Base-by-base conservation (phyloP, 768 basidiomycete genomes). In the Lactarius pseudohatsudake region DNA sequence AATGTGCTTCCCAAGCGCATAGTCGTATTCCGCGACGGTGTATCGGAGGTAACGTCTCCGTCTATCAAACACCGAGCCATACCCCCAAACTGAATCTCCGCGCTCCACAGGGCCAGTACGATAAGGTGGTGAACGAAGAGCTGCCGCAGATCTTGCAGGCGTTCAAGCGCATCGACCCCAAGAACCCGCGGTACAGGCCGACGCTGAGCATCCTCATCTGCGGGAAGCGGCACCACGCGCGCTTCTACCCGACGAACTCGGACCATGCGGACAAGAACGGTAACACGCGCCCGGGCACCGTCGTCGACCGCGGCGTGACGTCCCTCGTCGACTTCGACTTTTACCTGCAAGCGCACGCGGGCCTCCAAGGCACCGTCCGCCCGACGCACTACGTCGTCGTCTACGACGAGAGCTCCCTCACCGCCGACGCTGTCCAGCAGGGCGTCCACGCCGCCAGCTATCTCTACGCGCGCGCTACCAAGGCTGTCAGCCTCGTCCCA, bases 351-450 rank as follows among this genome's bases (percentile, higher is more conserved):
- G 87, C 90, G 0, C 91, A 92, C 69, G 81, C 84, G 10, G 90
- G 91, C 0, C 75, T 93, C 8, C 86, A 91, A 74, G 91, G 91
- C 11, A 80, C 80, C 26, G 89, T 86, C 57, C 84, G 85, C 64
- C 79, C 90, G 0, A 94, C 91, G 1, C 91, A 92, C 71, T 94
- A 93, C 76, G 85, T 84, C 1, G 85, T 92, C 30, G 81, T 92
- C 4, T 90, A 92, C 74, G 92, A 94, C 75, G 91, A 94, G 76
- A 87, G 84, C 72, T 72, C 65, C 3, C 78, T 92, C n/a, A 77
- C 77, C 1, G 87, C 91, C 0, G 87, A 95, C 73, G 84, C 85
- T 18, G 78, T 93, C 13, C 92, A 94, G 73, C 80, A 86, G 66
- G 88, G 91, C 1, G 86, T 89, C 0, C 84, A 93, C 72, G 79